phyloP scores from a whole-genome alignment of 2,329 filamentous ascomycete species.

The Trichoderma sp. region DNA sequence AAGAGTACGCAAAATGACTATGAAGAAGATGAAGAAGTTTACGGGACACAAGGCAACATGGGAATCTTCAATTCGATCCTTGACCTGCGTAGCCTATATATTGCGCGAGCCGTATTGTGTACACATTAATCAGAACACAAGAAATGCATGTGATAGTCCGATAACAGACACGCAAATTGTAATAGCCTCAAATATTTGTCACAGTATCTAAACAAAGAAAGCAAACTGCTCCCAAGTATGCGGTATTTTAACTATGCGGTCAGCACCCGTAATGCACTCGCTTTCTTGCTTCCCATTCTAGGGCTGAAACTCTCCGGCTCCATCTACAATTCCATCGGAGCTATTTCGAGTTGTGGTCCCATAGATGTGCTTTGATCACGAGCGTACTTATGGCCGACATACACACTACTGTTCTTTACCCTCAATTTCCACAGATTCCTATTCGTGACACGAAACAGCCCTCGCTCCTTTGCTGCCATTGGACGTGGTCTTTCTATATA shows the following conservation, averaged over 20 bases:
- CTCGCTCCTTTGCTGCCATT: background rate
- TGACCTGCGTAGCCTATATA: background rate
- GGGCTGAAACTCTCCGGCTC: background rate
- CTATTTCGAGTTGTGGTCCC: background rate
- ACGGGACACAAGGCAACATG: background rate
- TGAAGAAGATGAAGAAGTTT: background rate
- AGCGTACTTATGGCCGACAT: background rate
- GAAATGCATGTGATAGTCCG: background rate
- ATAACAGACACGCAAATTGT: background rate
- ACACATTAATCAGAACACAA: background rate
- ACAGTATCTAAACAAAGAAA: background rate
- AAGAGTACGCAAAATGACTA: background rate
- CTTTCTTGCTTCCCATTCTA: background rate
- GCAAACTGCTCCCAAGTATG: background rate
- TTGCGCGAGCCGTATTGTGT: too few species aligned
- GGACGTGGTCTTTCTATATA: background rate
- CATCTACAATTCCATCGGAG: background rate
- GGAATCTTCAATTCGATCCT: background rate
- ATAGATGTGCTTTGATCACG: background rate
- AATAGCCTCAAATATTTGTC: background rate
- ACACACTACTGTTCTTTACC: background rate
- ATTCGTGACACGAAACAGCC: background rate
- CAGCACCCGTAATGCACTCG: background rate
- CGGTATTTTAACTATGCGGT: background rate
- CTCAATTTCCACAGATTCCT: background rate